A percentile compares a stretch with the other conserved stretches of the same genome.
phyloP scores from a whole-genome alignment of 495 filamentous ascomycete genomes.

The Eremomyces bilateralis region DNA sequence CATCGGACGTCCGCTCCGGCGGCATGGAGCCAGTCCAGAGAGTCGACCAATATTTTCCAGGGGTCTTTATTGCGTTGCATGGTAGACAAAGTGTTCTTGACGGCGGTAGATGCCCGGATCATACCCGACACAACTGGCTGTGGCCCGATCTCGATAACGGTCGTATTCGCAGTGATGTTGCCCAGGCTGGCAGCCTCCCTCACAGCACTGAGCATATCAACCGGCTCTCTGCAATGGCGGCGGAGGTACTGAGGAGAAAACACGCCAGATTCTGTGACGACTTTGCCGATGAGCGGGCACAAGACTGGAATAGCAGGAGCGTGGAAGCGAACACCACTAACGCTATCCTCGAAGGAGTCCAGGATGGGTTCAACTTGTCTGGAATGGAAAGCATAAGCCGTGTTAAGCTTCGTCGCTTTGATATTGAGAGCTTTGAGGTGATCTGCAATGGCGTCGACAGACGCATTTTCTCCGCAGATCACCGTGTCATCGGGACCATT shows the following conservation, averaged over 20 bases:
- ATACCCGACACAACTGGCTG: constrained; percentile 11
- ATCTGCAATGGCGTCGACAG: constrained; percentile 8
- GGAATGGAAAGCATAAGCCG: constrained; percentile 10
- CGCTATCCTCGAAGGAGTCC: constrained; percentile 6
- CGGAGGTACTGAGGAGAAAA: constrained; percentile 33
- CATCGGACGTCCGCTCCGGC: constrained; percentile 49
- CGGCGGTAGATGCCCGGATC: no score
- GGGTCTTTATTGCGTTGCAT: constrained; percentile 31
- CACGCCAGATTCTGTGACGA: constrained; percentile 5
- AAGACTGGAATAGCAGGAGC: constrained; percentile 11
- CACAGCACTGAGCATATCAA: constrained; percentile 49
- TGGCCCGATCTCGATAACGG: constrained; percentile 15
- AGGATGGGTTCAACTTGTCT: constrained; percentile 15
- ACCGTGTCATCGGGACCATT: constrained; percentile 30
- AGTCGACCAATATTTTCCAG: constrained; percentile 42
- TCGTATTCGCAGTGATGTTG: constrained; percentile 7
- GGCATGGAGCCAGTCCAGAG: constrained; percentile 37
- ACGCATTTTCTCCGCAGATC: constrained; percentile 23
- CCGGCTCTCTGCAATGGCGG: constrained; percentile 44
- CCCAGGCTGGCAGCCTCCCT: constrained; percentile 25
- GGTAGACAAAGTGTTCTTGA: constrained; percentile 32
- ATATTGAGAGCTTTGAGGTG: constrained; percentile 2
- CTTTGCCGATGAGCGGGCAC: constrained; percentile 10
- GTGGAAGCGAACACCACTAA: constrained; percentile 4
- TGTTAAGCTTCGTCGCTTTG: constrained; percentile 4